Conservation (phyloP, 1,139 yeast genomes). For the Candida tropicalis region DNA sequence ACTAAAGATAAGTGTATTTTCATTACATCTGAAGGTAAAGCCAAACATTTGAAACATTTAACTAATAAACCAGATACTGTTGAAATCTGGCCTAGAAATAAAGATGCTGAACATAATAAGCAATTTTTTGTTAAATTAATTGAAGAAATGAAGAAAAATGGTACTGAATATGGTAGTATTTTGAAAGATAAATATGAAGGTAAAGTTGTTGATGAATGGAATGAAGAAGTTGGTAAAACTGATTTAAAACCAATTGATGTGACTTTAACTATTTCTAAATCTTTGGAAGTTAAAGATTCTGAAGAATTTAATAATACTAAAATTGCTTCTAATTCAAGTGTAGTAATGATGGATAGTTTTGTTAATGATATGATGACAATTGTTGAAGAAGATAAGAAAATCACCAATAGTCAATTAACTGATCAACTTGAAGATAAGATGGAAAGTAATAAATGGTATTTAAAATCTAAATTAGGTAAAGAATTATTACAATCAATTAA, state of each 20-base stretch:
- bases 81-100: constrained; percentile 76
- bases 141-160: constrained; percentile 44
- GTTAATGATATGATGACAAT: constrained; percentile 87
- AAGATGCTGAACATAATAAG: constrained; percentile 77
- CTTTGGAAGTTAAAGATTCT: constrained; percentile 78
- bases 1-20: constrained; percentile 63
- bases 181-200: constrained; percentile 80
- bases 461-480: constrained; percentile 62
- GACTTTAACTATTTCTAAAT: constrained; percentile 51
- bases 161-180: constrained; percentile 62
- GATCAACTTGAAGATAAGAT: constrained; percentile 81
- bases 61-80: constrained; percentile 47
- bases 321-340: constrained; percentile 77
- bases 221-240: constrained; percentile 51
- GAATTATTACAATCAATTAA: constrained; percentile 44
- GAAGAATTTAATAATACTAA: constrained; percentile 69
- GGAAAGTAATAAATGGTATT: constrained; percentile 73
- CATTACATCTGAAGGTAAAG: constrained; percentile 85
- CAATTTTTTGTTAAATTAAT: constrained; percentile 64
- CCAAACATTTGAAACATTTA: constrained; percentile 70
- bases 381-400: constrained; percentile 82
- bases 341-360: constrained; percentile 79
- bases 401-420: constrained; percentile 72
- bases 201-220: constrained; percentile 81
- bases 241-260: constrained; percentile 54